Evolutionary conservation across 2,329 filamentous ascomycete species (phyloP), one percentile per base, ranked within the genome.

Genomic region (Sarocladium kiliense): DNA sequence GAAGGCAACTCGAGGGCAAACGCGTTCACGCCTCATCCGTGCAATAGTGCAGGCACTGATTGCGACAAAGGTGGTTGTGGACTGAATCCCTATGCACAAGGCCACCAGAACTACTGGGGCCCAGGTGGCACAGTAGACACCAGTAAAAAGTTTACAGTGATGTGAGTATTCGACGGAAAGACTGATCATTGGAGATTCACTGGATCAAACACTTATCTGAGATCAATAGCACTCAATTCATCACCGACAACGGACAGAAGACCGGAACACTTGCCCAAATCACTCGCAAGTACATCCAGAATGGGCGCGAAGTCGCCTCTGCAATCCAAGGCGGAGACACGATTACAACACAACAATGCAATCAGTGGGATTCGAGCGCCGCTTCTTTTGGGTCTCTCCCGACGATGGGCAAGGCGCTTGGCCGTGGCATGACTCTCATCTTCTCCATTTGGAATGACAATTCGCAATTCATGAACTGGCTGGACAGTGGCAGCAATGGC

Each of bases 381-480:
- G 78, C 80, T 69, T 64, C 62, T n/a, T 68, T 66, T 21, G 81
- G 81, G 58, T 73, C 71, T n/a, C 57, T 63, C 25, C 18, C 56
- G 4, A 58, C 57, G 21, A 63, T 63, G 56, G 58, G 58, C 18
- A 26, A 61, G 21, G 58, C 59, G 9, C 55, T 61, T 5, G 54
- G 56, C 9, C 58, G 65, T 3, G 65, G 65, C 30, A 57, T 82
- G 77, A 80, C 82, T 37, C 71, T 84, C 4, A 78, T 81, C 58
- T 72, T 83, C 71, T 72, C 68, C 14, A 67, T 78, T 53, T 78
- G 76, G 76, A 79, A 81, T 61, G 80, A 84, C 67, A 58, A 80
- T 64, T 64, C 73, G n/a, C 70, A 77, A 59, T 71, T 80, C 66
- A 85, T 85, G 80, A 74, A 81, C 58, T 86, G 82, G 82, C 75